Base-by-base conservation (phyloP, 2,329 filamentous ascomycete genomes). In the Waltergamsia citrina region DNA sequence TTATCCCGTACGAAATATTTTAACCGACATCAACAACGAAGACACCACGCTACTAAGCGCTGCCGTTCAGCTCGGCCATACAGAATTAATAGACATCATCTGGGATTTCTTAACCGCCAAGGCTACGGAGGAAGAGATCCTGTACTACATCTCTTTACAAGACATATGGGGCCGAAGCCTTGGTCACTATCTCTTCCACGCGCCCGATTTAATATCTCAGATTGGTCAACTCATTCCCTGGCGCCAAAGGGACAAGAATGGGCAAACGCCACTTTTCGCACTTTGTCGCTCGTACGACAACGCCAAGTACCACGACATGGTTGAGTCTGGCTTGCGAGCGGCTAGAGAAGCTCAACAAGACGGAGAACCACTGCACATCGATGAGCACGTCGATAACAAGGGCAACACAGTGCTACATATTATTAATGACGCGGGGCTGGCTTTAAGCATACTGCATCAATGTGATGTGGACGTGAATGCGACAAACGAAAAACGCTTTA, bases 391-490 rank as follows among this genome's bases (percentile, higher is more conserved):
- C 8, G 92, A 98, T 53, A 71, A 65, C 38, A 96, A 94, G 54
- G 88, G 90, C 20, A 98, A 98, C 48, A 95, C 88, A 3, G 65
- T 98, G 19, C 63, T 98, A n/a, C 92, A 98, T 54, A 90, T 98
- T 46, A 81, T 95, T 47, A 93, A 90, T 45, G 86, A 96, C 49
- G 72, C 84, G 7, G 71, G 78, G 36, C 69, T 96, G 31, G 84
- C 85, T 3, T 52, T 78, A 35, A 74, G 75, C 39, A 81, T 96
- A 26, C 65, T 98, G 23, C 73, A 83, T 36, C 74, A 81, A 39
- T 94, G 88, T 57, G 92, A 98, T 45, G 82, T 87, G n/a, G 87
- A 98, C 51, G 85, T 90, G 36, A 98, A 98, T 57, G 88, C 90
- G 7, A 83, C 81, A 7, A 98, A 98, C 50, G 88, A 96, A 47